Evolutionary conservation across 768 basidiomycete genomes (phyloP).

Genomic region (Pholiota conissans): DNA sequence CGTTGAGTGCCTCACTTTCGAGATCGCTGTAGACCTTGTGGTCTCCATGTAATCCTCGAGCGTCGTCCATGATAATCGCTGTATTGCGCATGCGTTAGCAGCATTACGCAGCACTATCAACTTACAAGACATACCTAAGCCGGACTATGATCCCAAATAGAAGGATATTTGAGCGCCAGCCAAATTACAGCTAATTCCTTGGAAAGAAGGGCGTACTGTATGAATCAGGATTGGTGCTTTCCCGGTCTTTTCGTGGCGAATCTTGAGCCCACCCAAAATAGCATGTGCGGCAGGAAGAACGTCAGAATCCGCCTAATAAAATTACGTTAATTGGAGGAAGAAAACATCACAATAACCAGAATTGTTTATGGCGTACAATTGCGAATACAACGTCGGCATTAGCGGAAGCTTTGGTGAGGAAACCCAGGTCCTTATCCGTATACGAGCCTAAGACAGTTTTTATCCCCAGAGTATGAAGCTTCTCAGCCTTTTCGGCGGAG

Average conservation of each 20-base stretch:
- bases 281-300: conserved; percentile 41
- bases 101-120: no score
- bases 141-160: not conserved
- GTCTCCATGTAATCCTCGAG: conserved; percentile 31
- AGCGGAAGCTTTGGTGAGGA: conserved; percentile 38
- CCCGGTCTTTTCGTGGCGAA: conserved; percentile 39
- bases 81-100: not conserved
- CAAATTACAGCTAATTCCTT: no score
- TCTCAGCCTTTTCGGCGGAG: conserved; percentile 41
- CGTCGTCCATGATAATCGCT: conserved; percentile 40
- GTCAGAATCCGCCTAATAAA: conserved; percentile 36
- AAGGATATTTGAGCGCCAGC: not conserved
- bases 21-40: conserved; percentile 43
- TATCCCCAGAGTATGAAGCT: conserved; percentile 37
- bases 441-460: conserved; percentile 43
- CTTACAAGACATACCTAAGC: conserved; percentile 41
- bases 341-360: not conserved
- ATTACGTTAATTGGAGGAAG: not conserved
- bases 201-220: conserved; percentile 47
- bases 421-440: conserved; percentile 7
- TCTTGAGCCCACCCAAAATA: conserved; percentile 52
- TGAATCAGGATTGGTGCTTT: conserved; percentile 50
- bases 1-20: conserved; percentile 39
- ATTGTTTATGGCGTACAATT: conserved; percentile 18
- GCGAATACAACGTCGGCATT: conserved; percentile 37